A percentile compares a stretch with the other conserved stretches of the same genome.
These are phyloP conservation scores for Populus hybrid DNA, from an alignment of 441 rosid species.

Conservation along the genomic window DNA sequence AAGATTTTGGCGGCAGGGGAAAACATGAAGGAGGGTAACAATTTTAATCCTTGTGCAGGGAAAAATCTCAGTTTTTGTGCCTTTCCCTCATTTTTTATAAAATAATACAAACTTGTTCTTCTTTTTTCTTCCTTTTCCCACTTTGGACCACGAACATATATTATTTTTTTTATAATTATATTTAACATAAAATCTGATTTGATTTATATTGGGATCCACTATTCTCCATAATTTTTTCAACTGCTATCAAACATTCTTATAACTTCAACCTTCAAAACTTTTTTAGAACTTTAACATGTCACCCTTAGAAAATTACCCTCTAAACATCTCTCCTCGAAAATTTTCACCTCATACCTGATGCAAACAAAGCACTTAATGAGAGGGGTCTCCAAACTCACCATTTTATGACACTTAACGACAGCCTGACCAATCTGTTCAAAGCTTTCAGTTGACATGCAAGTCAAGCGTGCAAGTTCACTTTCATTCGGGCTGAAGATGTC, in stretches of 20 bases:
- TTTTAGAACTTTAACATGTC: neutral
- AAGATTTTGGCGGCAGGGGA: neutral
- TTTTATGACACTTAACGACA: slow-evolving; percentile 53
- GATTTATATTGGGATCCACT: neutral
- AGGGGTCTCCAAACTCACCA: slow-evolving; percentile 41
- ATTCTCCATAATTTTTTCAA: neutral
- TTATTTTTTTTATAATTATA: no score
- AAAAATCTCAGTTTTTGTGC: neutral
- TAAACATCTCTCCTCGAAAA: neutral
- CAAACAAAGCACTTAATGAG: neutral
- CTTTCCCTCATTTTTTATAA: neutral
- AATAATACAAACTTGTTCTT: neutral
- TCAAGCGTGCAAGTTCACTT: slow-evolving; percentile 72
- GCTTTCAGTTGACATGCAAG: slow-evolving; percentile 75
- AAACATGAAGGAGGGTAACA: neutral
- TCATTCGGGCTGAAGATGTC: slow-evolving; percentile 93
- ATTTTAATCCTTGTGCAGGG: neutral
- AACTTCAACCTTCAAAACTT: neutral
- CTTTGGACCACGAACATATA: neutral
- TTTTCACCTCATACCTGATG: neutral
- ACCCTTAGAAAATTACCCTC: neutral
- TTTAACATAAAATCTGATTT: neutral
- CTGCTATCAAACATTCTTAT: neutral
- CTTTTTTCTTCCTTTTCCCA: neutral
- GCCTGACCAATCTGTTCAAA: slow-evolving; percentile 69